Evolutionary conservation across 176 grass and related monocot species (phyloP), one percentile per base, ranked within the genome.

Genomic region (Ensete ventricosum): DNA sequence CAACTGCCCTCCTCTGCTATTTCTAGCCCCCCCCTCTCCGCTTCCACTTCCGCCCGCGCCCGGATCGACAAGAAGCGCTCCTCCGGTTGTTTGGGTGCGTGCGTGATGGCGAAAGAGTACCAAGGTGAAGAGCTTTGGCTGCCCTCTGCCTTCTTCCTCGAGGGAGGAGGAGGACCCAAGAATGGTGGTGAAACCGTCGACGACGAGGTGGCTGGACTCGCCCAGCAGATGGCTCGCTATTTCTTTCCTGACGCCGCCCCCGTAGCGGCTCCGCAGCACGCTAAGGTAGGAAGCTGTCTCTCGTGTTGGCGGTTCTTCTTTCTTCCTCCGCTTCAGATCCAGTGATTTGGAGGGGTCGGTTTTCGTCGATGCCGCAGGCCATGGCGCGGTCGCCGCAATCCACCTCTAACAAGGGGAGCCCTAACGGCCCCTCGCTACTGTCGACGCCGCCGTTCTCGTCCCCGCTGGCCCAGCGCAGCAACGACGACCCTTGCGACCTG

Each of bases 311-410:
- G 13, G 23, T 14, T 43, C 13, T 25, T 27, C 9, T 25, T 26
- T 29, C 22, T 13, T 74, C 29, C 34, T 55, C 24, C 5, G 52
- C 14, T 55, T 69, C 24, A 14, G 21, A 20, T 77, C 60, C 22
- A 13, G 25, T 71, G 13, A 69, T 34, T 60, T 43, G 12, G n/a
- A 43, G 13, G 43, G 29, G 14, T 80, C 21, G 2, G 9, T 72
- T 14, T 14, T 62, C 1, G 57, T n/a, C 57, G 14, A 9, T 62
- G 65, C 50, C 12, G 76, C 49, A 11, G 54, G 57, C 34, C 13
- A 52, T 67, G 55, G 70, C 57, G 17, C n/a, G 50, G 6, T 83
- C 81, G 27, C 81, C 73, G 12, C 73, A 82, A 50, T 76, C 62
- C 34, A 14, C 72, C 8, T 67, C 71, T 2, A 26, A 53, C 11